Evolutionary conservation across 345 rosid genomes (phyloP), one percentile per base, ranked within the genome.

Genomic region (Draba incana): DNA sequence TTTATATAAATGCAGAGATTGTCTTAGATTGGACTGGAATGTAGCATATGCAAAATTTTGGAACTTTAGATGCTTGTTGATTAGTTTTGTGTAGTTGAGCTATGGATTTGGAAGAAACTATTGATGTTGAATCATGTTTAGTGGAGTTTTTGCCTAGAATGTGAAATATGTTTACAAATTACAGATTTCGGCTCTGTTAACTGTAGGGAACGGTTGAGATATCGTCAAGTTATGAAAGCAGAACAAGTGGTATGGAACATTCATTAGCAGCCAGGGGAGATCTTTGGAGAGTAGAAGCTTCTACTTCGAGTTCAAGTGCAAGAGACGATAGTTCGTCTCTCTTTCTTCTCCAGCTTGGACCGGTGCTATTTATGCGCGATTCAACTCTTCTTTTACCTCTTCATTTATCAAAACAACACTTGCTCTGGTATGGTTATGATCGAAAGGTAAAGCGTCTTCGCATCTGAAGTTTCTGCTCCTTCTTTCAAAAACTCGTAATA

Each of bases 401-500:
- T 72, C 97, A 94, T 81, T 78, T 91, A 59, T 91, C 97, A 71
- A 94, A 94, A 84, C 95, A 91, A 62, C 93, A 94, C 85, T 76
- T 94, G 82, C 96, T 94, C 46, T 94, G 99, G 99, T 94, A 94
- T 68, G 97, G 99, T 2, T 94, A 91, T 81, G 99, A 91, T 70
- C 75, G 96, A 72, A 86, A 91, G 97, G 99, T 94, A 85, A n/a
- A n/a, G n/a, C n/a, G n/a, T 64, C 81, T 4, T 27, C 30, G 30
- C 3, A 4, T 51, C 52, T 48, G 28, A 1, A 69, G 15, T 4
- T 5, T 52, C 42, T 48, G 24, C 61, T 66, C 24, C 42, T 53
- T 51, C 9, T 43, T 28, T 51, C 43, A 54, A 25, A n/a, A n/a
- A n/a, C n/a, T n/a, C n/a, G n/a, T n/a, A n/a, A n/a, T n/a, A n/a